These are phyloP conservation scores for Coprinopsis sp. DNA, from an alignment of 768 basidiomycete species.

Conservation along the genomic window DNA sequence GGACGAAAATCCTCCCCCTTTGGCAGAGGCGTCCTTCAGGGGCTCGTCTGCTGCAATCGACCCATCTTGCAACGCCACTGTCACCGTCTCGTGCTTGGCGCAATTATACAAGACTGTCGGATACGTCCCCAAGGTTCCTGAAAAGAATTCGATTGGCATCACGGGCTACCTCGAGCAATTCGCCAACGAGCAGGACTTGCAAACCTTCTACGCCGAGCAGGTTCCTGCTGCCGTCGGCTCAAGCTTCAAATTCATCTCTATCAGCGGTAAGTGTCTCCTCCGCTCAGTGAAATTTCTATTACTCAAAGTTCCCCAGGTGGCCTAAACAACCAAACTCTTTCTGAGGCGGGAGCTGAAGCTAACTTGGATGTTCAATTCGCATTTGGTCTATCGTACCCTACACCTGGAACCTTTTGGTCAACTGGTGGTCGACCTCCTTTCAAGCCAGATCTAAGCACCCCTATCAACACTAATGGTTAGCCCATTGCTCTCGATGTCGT, in stretches of 20 bases:
- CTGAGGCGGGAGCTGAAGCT: slow-evolving; percentile 57
- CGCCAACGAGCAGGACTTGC: slow-evolving; percentile 50
- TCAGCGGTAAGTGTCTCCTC: slow-evolving; percentile 42
- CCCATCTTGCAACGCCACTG: slow-evolving; percentile 37
- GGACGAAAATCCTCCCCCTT: slow-evolving; percentile 5
- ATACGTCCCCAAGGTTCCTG: slow-evolving; percentile 37
- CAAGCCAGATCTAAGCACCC: slow-evolving; percentile 38
- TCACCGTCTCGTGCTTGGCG: slow-evolving; percentile 50
- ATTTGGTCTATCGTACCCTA: slow-evolving; percentile 61
- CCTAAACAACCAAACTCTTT: slow-evolving; percentile 50
- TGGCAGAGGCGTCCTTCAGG: neutral
- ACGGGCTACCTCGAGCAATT: slow-evolving; percentile 52
- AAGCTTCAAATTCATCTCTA: slow-evolving; percentile 47
- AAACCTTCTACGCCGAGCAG: slow-evolving; percentile 45
- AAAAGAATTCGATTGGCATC: slow-evolving; percentile 49
- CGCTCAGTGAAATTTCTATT: neutral
- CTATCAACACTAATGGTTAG: slow-evolving; percentile 36
- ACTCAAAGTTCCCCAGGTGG: slow-evolving; percentile 39
- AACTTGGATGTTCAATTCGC: slow-evolving; percentile 66
- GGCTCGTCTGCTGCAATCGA: slow-evolving; percentile 16
- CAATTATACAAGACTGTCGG: slow-evolving; percentile 52
- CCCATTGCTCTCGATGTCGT: neutral
- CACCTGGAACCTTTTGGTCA: slow-evolving; percentile 52
- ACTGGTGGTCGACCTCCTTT: slow-evolving; percentile 62
- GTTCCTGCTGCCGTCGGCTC: slow-evolving; percentile 44